Conservation (phyloP, 495 filamentous ascomycete genomes). For the Penicillium riverlandense region DNA sequence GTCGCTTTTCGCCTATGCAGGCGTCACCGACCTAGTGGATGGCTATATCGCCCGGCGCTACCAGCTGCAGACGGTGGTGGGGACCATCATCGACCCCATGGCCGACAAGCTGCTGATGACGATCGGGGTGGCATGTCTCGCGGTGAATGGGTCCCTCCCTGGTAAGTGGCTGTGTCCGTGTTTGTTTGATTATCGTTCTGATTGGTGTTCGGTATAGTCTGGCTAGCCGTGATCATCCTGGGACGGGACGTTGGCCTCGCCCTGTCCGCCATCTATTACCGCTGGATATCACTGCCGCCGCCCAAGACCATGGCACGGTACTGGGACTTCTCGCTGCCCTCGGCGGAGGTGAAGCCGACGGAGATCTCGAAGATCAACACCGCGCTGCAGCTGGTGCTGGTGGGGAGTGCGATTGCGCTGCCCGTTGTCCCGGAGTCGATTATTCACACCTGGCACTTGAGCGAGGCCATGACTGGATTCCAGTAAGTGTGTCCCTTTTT, state of each 20-base stretch:
- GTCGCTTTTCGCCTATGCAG: slow-evolving; percentile 85
- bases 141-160: slow-evolving; percentile 72
- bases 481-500: slow-evolving; percentile 51
- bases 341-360: slow-evolving; percentile 88
- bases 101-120: slow-evolving; percentile 96
- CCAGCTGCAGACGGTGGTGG: slow-evolving; percentile 87
- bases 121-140: slow-evolving; percentile 73
- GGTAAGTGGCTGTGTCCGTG: slow-evolving; percentile 38
- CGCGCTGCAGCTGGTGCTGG: slow-evolving; percentile 67
- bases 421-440: slow-evolving; percentile 52
- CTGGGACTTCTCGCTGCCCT: slow-evolving; percentile 94
- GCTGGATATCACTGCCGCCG: slow-evolving; percentile 85
- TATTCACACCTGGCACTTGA: slow-evolving; percentile 42
- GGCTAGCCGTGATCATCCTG: slow-evolving; percentile 81
- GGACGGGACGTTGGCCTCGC: slow-evolving; percentile 82
- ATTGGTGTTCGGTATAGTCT: slow-evolving; percentile 43
- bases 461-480: slow-evolving; percentile 50
- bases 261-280: slow-evolving; percentile 88
- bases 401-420: slow-evolving; percentile 68
- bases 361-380: slow-evolving; percentile 88
- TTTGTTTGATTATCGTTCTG: too few species aligned
- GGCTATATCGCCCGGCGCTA: slow-evolving; percentile 85
- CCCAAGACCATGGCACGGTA: slow-evolving; percentile 91
- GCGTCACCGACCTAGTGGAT: slow-evolving; percentile 84
- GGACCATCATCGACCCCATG: slow-evolving; percentile 95